These are phyloP conservation scores for Arthrobotrys megalospora DNA, from an alignment of 2,329 filamentous ascomycete species.

Conservation along the genomic window DNA sequence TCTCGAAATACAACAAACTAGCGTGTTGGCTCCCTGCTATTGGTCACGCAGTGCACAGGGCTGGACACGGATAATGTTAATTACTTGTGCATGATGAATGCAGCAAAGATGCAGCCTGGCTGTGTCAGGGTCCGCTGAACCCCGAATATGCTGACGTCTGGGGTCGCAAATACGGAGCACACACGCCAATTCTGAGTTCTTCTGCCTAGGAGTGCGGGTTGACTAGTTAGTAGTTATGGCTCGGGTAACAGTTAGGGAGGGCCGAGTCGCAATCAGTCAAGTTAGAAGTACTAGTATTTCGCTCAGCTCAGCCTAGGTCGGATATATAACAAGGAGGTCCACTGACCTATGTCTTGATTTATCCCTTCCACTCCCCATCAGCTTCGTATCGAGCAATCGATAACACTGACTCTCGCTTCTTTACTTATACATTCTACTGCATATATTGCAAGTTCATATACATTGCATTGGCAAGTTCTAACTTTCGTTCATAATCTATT, in stretches of 20 bases:
- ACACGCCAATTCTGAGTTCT: background rate
- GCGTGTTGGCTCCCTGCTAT: background rate
- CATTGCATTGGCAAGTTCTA: background rate
- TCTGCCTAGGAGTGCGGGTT: background rate
- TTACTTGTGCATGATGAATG: background rate
- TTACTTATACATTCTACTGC: too few relatives aligned
- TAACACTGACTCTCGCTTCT: background rate
- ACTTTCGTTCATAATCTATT: background rate
- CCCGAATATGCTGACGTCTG: background rate
- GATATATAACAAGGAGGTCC: background rate
- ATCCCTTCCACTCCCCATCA: background rate
- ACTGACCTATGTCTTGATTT: background rate
- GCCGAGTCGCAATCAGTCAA: too few relatives aligned
- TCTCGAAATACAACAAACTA: conserved; percentile 6
- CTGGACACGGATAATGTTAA: background rate
- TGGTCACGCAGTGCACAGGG: background rate
- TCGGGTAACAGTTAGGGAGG: too few relatives aligned
- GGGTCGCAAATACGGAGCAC: too few relatives aligned
- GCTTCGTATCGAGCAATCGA: background rate
- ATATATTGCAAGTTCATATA: too few relatives aligned
- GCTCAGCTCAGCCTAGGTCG: background rate
- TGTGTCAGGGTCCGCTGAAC: background rate
- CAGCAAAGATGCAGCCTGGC: conserved; percentile 6
- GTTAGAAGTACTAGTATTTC: background rate
- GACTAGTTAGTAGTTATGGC: too few relatives aligned